Base-by-base conservation (phyloP, 352 stramenopile genomes). In the Globisporangium radiosum region DNA sequence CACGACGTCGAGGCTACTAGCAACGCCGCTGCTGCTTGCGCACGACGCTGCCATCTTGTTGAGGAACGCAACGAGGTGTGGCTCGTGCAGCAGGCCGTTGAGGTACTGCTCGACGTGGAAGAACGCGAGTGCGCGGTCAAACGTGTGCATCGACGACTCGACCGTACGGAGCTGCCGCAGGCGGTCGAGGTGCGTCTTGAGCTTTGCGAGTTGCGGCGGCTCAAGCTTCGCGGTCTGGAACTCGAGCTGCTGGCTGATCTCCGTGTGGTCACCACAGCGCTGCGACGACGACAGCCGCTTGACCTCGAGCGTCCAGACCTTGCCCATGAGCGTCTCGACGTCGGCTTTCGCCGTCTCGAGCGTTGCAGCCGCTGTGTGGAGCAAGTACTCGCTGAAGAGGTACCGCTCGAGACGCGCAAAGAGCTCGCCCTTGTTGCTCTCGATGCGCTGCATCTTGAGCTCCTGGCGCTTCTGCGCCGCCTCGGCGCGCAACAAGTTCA, bases 61-160 rank as follows among this genome's bases (percentile, higher is more conserved):
- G 50, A 91, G 38, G 52, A 80, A 83, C 2, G 68, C 69, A 4
- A 93, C 72, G 19, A 93, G 72, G 43, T 64, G 66, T 1, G 79
- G 72, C 33, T 91, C 79, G 54, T 90, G 77, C n/a, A 92, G 51
- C 7, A 95, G 71, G 19, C 79, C 74, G 47, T 90, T 91, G 40
- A 95, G 49, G 53, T 90, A 89, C 56, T 92, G 83, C 50, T 95
- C 85, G 13, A 95, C 74, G 57, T 90, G 81, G 43, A 95, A 89
- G 57, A 81, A 95, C 1, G 81, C 80, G 11, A 88, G 72, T 1
- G 85, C 83, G 6, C 85, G 81, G 55, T 95, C 83, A 58, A 84
- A 90, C 4, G 81, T 90, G 59, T 93, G 78, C 63, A 93, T 65
- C 4, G 81, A 87, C 5, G 83, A 78, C 55, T 95, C 78, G 2